Conservation (phyloP, 306 rosid species). For the Quercus parvula region DNA sequence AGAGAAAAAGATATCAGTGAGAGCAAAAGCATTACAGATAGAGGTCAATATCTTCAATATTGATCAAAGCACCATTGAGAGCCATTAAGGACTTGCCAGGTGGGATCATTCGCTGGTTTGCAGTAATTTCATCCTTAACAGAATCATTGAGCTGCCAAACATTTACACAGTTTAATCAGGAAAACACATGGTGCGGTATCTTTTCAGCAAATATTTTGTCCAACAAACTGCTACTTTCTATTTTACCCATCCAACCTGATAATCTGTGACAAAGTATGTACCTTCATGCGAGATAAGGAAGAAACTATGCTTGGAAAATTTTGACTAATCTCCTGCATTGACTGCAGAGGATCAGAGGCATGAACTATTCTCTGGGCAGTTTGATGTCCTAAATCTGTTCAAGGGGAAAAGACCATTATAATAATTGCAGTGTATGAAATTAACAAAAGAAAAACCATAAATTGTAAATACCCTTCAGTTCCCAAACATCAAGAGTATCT, state of each 20-base stretch:
- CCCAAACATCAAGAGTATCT: constrained; percentile 97
- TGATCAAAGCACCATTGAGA: constrained; percentile 93
- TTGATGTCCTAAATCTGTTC: constrained; percentile 94
- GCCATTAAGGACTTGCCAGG: constrained; percentile 99
- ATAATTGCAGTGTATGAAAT: constrained; percentile 4
- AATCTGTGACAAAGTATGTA: constrained; percentile 25
- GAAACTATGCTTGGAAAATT: constrained; percentile 94
- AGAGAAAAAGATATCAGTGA: constrained; percentile 29
- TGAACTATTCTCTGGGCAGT: constrained; percentile 97
- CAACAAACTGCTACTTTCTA: not conserved
- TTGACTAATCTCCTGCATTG: constrained; percentile 98
- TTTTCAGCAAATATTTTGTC: not conserved
- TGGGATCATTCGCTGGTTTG: constrained; percentile 97
- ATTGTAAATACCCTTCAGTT: constrained; percentile 70
- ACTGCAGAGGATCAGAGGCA: constrained; percentile 95
- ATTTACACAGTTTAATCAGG: constrained; percentile 24
- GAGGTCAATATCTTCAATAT: constrained; percentile 92
- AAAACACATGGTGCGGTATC: not conserved
- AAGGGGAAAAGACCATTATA: constrained; percentile 18
- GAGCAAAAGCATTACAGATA: constrained; percentile 73
- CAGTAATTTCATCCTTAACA: constrained; percentile 81
- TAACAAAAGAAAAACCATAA: constrained; percentile 2
- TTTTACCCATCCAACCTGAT: not conserved
- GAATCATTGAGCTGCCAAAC: constrained; percentile 81
- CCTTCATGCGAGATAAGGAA: constrained; percentile 99